These are phyloP conservation scores for Phialophora verrucosa DNA, from an alignment of 2,329 filamentous ascomycete species.

Conservation along the genomic window DNA sequence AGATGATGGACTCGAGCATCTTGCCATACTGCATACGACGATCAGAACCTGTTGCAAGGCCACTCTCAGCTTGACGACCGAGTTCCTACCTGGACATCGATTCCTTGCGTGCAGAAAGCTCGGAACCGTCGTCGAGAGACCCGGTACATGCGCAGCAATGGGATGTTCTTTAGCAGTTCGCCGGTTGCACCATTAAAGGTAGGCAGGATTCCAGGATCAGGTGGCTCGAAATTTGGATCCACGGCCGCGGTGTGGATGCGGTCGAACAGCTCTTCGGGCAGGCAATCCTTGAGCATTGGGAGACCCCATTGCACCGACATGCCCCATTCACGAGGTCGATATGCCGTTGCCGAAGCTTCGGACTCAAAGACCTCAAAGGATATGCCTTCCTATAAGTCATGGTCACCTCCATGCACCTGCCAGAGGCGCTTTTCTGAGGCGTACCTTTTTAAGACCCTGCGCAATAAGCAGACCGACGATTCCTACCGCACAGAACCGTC, in stretches of 20 bases:
- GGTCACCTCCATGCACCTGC: neutral
- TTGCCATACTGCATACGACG: slow-evolving; percentile 35
- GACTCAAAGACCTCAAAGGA: slow-evolving; percentile 41
- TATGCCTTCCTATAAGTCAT: slow-evolving; percentile 36
- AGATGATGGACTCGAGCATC: slow-evolving; percentile 31
- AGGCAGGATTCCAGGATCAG: slow-evolving; percentile 35
- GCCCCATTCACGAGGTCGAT: slow-evolving; percentile 44
- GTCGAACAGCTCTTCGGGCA: slow-evolving; percentile 40
- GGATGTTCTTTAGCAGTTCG: slow-evolving; percentile 30
- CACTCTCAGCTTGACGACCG: neutral
- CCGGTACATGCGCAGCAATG: slow-evolving; percentile 22
- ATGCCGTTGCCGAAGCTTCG: slow-evolving; percentile 32
- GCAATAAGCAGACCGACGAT: slow-evolving; percentile 36
- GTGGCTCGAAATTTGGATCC: slow-evolving; percentile 41
- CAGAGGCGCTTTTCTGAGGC: neutral
- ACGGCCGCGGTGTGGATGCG: slow-evolving; percentile 42
- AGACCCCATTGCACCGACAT: slow-evolving; percentile 46
- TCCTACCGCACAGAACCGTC: slow-evolving; percentile 11
- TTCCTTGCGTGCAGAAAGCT: slow-evolving; percentile 24
- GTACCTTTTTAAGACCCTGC: slow-evolving; percentile 37
- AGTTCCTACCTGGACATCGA: slow-evolving; percentile 26
- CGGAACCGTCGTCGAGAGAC: slow-evolving; percentile 28
- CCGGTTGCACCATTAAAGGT: slow-evolving; percentile 30
- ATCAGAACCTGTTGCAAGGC: neutral
- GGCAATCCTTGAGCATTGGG: slow-evolving; percentile 35